Evolutionary conservation across 306 rosid genomes (phyloP).

Genomic region (Alnus glutinosa): DNA sequence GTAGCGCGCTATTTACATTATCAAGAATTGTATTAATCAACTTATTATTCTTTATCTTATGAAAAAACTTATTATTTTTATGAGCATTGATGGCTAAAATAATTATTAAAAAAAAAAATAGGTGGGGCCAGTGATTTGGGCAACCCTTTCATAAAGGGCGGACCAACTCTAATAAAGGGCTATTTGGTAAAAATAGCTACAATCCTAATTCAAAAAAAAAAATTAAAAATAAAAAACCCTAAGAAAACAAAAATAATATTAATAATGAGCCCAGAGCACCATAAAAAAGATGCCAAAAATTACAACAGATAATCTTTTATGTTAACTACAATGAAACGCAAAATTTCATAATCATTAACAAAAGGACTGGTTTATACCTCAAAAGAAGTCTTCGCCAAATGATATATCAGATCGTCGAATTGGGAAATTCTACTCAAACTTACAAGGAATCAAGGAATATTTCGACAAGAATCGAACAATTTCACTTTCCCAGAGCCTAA

Average conservation of each 20-base stretch:
- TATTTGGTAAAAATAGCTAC: slow-evolving; percentile 29
- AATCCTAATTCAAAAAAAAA: neutral
- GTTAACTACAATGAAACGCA: neutral
- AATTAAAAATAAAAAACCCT: neutral
- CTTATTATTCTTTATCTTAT: neutral
- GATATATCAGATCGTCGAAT: slow-evolving; percentile 29
- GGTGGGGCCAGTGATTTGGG: neutral
- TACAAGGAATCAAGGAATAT: slow-evolving; percentile 8
- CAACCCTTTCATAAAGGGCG: neutral
- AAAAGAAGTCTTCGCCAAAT: slow-evolving; percentile 30
- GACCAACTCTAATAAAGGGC: slow-evolving; percentile 1
- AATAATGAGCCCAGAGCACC: neutral
- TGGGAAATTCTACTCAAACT: slow-evolving; percentile 17
- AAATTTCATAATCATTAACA: slow-evolving; percentile 7
- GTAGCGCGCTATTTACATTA: neutral
- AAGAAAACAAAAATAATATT: neutral
- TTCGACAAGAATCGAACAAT: slow-evolving; percentile 14
- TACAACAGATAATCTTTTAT: neutral
- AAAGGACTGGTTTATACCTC: slow-evolving; percentile 36
- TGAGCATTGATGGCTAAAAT: too few species aligned
- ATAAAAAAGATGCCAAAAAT: neutral
- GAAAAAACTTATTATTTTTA: too few species aligned
- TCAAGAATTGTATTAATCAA: neutral
- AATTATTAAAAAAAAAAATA: neutral
- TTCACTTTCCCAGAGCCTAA: slow-evolving; percentile 35